These are phyloP conservation scores for Ceriops zippeliana DNA, from an alignment of 345 rosid species.

Conservation along the genomic window DNA sequence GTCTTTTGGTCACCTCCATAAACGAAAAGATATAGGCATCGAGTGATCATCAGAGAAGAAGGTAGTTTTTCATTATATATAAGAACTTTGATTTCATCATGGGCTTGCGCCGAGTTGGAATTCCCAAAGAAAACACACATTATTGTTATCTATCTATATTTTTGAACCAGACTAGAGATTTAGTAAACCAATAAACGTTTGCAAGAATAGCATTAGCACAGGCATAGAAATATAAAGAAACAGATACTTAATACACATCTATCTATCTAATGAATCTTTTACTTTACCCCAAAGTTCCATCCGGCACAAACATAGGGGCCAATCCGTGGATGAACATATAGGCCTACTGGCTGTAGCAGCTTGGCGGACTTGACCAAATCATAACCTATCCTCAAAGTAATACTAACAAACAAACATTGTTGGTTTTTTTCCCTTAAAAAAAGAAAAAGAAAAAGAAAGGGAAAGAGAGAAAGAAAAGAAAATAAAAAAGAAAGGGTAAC, in stretches of 20 bases:
- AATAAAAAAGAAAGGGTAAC: background rate
- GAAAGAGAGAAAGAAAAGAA: background rate
- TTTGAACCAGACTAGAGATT: background rate
- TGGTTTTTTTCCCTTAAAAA: background rate
- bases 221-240: background rate
- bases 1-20: too few species aligned
- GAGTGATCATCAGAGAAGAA: background rate
- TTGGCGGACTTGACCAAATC: conserved; percentile 32
- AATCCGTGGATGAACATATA: conserved; percentile 27
- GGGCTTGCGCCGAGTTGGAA: background rate
- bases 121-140: background rate
- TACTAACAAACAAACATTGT: conserved; percentile 10
- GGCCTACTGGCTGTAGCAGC: conserved; percentile 30
- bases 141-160: background rate
- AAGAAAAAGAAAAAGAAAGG: background rate
- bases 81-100: background rate
- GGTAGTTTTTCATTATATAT: background rate
- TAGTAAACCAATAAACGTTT: background rate
- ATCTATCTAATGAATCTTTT: too few species aligned
- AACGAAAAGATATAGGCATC: too few species aligned
- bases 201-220: conserved; percentile 14
- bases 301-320: conserved; percentile 31
- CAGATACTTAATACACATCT: too few species aligned
- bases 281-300: conserved; percentile 29
- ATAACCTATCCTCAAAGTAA: conserved; percentile 24